A percentile compares a stretch with the other conserved stretches of the same genome.
Conservation (phyloP, 2,329 filamentous ascomycete species). For the Colletotrichum spaethianum region DNA sequence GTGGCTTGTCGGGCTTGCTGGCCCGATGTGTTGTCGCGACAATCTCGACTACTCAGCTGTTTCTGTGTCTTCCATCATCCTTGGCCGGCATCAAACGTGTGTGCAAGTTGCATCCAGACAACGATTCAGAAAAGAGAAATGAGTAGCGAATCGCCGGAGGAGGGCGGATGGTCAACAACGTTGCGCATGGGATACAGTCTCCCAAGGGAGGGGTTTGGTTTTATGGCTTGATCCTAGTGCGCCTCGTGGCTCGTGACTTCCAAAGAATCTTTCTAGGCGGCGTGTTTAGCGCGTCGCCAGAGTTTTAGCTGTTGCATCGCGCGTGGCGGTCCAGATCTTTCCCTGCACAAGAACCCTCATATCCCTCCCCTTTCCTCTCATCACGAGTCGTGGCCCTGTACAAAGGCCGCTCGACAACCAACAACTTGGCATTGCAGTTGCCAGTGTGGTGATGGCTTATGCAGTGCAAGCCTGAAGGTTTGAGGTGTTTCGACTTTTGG, state of each 20-base stretch:
- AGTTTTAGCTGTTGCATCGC: constrained; percentile 15
- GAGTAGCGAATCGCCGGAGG: neutral
- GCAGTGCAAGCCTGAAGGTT: constrained; percentile 21
- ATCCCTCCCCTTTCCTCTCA: neutral
- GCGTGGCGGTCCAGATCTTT: constrained; percentile 24
- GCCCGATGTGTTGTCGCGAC: neutral
- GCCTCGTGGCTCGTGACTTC: constrained; percentile 22
- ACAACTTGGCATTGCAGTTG: neutral
- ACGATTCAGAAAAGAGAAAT: constrained; percentile 4
- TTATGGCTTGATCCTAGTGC: constrained; percentile 20
- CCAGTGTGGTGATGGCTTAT: constrained; percentile 8
- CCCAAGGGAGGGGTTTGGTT: constrained; percentile 1
- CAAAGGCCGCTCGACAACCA: constrained; percentile 11
- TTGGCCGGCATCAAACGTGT: constrained; percentile 8
- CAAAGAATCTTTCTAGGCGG: constrained; percentile 3
- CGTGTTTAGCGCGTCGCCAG: constrained; percentile 18
- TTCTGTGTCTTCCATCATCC: neutral
- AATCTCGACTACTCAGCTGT: neutral
- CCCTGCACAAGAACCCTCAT: constrained; percentile 7
- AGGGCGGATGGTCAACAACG: neutral
- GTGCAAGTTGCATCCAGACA: constrained; percentile 3
- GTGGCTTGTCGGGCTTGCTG: constrained; percentile 8
- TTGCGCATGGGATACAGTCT: constrained; percentile 16
- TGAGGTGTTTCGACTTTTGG: constrained; percentile 5
- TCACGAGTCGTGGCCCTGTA: constrained; percentile 37